Conservation (phyloP, 208 protist genomes). For the Trypanosomatidae sp. region DNA sequence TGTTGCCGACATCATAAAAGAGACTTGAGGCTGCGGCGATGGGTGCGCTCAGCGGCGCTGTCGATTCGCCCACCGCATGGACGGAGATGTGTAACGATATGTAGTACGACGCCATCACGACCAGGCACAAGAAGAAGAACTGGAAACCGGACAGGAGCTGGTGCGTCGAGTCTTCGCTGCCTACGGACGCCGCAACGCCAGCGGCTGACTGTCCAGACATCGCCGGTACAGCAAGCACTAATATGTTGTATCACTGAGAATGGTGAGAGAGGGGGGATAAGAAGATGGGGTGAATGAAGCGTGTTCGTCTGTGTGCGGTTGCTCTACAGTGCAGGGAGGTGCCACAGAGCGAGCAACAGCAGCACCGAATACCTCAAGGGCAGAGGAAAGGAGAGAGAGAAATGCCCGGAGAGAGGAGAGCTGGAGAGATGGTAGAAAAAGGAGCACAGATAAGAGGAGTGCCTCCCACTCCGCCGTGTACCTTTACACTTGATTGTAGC, state of each 20-base stretch:
- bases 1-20: slow-evolving; percentile 21
- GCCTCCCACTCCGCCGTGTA: neutral
- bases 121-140: slow-evolving; percentile 52
- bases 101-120: slow-evolving; percentile 54
- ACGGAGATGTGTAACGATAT: slow-evolving; percentile 45
- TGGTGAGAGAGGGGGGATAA: neutral
- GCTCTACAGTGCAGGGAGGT: neutral
- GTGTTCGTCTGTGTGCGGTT: neutral
- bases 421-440: neutral
- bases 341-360: no score
- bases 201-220: neutral
- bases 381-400: neutral
- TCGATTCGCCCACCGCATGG: slow-evolving; percentile 57
- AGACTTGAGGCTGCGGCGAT: slow-evolving; percentile 21
- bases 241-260: neutral
- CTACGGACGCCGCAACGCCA: neutral
- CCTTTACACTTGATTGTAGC: neutral
- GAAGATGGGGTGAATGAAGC: neutral
- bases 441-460: neutral
- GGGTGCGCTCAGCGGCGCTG: slow-evolving; percentile 37
- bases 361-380: neutral
- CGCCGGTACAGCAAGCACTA: neutral
- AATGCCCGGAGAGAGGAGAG: neutral
- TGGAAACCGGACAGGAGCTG: slow-evolving; percentile 46
- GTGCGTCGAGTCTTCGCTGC: slow-evolving; percentile 4